Percentiles rank a stretch among this genome's conserved stretches.
Evolutionary conservation across 768 basidiomycete species (phyloP).

Genomic region (Lactarius pseudohatsudake): DNA sequence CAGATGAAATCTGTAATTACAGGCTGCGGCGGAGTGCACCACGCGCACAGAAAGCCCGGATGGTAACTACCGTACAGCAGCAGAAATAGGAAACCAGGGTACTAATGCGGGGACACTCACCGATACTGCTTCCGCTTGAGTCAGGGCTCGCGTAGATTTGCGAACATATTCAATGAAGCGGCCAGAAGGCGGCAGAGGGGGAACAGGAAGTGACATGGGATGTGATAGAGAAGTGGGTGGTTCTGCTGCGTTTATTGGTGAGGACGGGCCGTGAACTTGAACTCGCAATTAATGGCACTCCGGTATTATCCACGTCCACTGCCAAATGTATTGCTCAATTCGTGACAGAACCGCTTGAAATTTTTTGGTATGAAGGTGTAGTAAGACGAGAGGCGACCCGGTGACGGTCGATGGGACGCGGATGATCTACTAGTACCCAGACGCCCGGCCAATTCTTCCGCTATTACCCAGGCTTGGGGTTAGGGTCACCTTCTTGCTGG

Average conservation of each 20-base stretch:
- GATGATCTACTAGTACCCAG: not conserved
- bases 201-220: conserved; percentile 15
- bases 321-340: not conserved
- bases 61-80: not conserved
- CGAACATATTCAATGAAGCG: conserved; percentile 53
- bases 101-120: conserved; percentile 41
- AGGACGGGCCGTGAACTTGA: not conserved
- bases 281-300: not conserved
- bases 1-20: conserved; percentile 2
- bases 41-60: not conserved
- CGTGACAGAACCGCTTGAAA: not conserved
- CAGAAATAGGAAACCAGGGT: conserved; percentile 5
- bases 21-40: not conserved
- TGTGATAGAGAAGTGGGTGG: not conserved
- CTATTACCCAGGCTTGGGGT: not conserved
- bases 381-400: not conserved
- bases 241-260: not conserved
- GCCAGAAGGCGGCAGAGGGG: conserved; percentile 46
- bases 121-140: conserved; percentile 48
- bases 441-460: too few relatives aligned
- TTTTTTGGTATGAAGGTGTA: not conserved
- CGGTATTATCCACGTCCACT: not conserved
- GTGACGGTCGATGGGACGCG: not conserved
- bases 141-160: conserved; percentile 49
- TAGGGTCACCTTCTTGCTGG: not conserved